These are phyloP conservation scores for Pythium guiyangense DNA, from an alignment of 352 stramenopile genomes.

Conservation along the genomic window DNA sequence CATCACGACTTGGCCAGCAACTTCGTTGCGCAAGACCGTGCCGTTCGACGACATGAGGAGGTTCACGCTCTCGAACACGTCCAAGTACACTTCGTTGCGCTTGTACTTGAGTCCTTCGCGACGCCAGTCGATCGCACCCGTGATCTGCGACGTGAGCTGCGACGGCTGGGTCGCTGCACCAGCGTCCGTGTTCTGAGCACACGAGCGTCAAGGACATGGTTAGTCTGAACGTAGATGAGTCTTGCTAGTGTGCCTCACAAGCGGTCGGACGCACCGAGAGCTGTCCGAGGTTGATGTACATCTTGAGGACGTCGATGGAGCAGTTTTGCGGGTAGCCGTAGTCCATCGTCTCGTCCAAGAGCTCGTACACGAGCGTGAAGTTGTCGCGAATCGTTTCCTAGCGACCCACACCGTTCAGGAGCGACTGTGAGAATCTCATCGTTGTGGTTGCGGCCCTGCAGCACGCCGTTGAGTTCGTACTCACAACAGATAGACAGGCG, in stretches of 20 bases:
- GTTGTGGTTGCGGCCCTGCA: neutral
- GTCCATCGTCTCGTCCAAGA: conserved; percentile 99
- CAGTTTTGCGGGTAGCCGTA: conserved; percentile 99
- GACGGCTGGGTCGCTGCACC: conserved; percentile 88
- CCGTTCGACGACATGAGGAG: conserved; percentile 94
- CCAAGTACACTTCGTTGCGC: conserved; percentile 98
- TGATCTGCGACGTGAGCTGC: conserved; percentile 81
- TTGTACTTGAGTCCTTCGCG: conserved; percentile 97
- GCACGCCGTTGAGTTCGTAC: too few relatives aligned
- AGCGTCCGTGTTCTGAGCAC: conserved; percentile 78
- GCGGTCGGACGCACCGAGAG: conserved; percentile 35
- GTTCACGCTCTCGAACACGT: conserved; percentile 97
- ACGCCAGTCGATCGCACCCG: conserved; percentile 88
- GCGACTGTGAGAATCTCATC: neutral
- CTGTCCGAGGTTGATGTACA: conserved; percentile 97
- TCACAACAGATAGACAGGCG: neutral
- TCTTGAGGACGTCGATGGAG: conserved; percentile 95
- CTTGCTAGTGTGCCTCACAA: neutral
- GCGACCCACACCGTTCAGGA: neutral
- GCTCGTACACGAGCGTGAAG: conserved; percentile 98
- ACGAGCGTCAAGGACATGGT: neutral
- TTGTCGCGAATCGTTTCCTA: conserved; percentile 95
- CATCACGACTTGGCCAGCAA: conserved; percentile 96
- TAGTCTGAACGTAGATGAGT: neutral
- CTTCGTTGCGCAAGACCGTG: conserved; percentile 93